phyloP scores from a whole-genome alignment of 2,329 filamentous ascomycete genomes.

The Epichloe brachyelytri region DNA sequence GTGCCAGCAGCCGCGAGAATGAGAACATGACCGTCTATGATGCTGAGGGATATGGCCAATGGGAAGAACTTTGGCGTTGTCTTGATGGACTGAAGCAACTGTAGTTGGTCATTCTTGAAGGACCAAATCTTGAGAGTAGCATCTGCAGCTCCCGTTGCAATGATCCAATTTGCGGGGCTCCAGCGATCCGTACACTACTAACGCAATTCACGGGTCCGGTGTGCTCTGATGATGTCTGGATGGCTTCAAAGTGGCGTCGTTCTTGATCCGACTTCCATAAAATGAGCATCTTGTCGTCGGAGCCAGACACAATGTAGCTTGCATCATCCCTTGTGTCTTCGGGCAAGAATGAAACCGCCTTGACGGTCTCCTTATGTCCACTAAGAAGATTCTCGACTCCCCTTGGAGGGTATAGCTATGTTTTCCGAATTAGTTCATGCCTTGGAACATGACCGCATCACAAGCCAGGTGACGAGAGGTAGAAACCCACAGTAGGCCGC shows the following conservation, averaged over 20 bases:
- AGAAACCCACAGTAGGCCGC: slow-evolving; percentile 56
- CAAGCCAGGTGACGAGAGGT: neutral
- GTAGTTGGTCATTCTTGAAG: slow-evolving; percentile 34
- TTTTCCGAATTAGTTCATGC: neutral
- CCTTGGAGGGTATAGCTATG: slow-evolving; percentile 23
- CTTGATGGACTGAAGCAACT: slow-evolving; percentile 56
- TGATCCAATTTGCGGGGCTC: slow-evolving; percentile 25
- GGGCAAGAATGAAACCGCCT: slow-evolving; percentile 68
- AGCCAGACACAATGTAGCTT: slow-evolving; percentile 61
- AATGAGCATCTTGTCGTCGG: slow-evolving; percentile 64
- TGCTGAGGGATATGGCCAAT: slow-evolving; percentile 56
- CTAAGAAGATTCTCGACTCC: slow-evolving; percentile 57
- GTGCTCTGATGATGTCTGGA: slow-evolving; percentile 50
- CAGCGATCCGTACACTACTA: slow-evolving; percentile 25
- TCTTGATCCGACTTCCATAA: slow-evolving; percentile 45
- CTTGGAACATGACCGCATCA: neutral
- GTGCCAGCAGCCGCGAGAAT: slow-evolving; percentile 81
- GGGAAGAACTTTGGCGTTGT: slow-evolving; percentile 74
- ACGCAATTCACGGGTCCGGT: slow-evolving; percentile 63
- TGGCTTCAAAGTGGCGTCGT: slow-evolving; percentile 21
- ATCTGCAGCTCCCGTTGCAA: slow-evolving; percentile 75
- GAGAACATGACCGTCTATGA: slow-evolving; percentile 40
- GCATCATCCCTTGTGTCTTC: slow-evolving; percentile 27
- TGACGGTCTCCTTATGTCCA: slow-evolving; percentile 70
- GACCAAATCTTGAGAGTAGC: slow-evolving; percentile 60